A percentile compares a stretch with the other conserved stretches of the same genome.
These are phyloP conservation scores for Clonostachys chloroleuca DNA, from an alignment of 2,329 filamentous ascomycete species.

Conservation along the genomic window DNA sequence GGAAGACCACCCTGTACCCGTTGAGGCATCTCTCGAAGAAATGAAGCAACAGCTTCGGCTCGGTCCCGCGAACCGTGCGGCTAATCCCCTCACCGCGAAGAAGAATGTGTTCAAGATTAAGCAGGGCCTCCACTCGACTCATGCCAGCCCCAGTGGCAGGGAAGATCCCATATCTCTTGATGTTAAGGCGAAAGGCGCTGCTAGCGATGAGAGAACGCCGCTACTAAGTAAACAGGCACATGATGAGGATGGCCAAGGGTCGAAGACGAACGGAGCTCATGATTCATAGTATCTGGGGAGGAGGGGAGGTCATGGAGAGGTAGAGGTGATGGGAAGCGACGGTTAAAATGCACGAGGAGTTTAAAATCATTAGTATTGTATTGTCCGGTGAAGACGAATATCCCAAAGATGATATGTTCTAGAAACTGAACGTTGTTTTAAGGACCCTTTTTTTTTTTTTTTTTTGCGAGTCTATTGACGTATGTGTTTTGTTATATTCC, in stretches of 20 bases:
- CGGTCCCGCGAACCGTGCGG: slow-evolving; percentile 63
- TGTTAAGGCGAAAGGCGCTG: slow-evolving; percentile 12
- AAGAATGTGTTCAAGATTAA: slow-evolving; percentile 66
- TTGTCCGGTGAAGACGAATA: too few relatives aligned
- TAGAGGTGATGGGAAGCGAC: too few relatives aligned
- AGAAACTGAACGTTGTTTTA: too few relatives aligned
- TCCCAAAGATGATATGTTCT: too few relatives aligned
- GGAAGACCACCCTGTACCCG: slow-evolving; percentile 41
- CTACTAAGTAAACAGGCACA: slow-evolving; percentile 15
- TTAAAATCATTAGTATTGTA: too few relatives aligned
- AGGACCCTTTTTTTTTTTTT: too few relatives aligned
- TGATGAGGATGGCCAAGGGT: slow-evolving; percentile 7
- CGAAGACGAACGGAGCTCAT: not conserved
- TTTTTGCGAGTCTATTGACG: too few relatives aligned
- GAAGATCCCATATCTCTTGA: slow-evolving; percentile 3
- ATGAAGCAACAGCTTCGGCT: slow-evolving; percentile 61
- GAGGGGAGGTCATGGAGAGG: too few relatives aligned
- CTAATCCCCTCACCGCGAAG: slow-evolving; percentile 55
- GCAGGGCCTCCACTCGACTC: slow-evolving; percentile 22
- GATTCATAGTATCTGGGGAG: not conserved
- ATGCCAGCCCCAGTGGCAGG: slow-evolving; percentile 4
- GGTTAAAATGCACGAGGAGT: too few relatives aligned
- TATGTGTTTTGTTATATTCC: too few relatives aligned
- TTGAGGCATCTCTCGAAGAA: slow-evolving; percentile 58
- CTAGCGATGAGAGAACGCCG: slow-evolving; percentile 19